Evolutionary conservation across 371 early-diverging fungal genomes (phyloP).

Genomic region (Mucor racemosus): DNA sequence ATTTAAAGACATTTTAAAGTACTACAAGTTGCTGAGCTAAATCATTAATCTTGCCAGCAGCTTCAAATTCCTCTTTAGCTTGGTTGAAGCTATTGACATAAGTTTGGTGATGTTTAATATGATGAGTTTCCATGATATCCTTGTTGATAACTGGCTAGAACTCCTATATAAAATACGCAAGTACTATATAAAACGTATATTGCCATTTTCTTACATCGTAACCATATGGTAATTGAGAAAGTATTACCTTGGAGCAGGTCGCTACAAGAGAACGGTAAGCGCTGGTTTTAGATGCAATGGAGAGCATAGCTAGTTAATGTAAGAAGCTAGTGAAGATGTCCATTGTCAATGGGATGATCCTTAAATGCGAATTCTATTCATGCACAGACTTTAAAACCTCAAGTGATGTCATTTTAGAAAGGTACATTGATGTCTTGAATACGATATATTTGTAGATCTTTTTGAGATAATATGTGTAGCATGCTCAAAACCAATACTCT

Average conservation of each 20-base stretch:
- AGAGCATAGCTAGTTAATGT: no score
- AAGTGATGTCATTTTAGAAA: no score
- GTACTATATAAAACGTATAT: no score
- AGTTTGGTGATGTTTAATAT: slow-evolving; percentile 94
- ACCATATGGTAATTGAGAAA: slow-evolving; percentile 77
- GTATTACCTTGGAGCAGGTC: slow-evolving; percentile 67
- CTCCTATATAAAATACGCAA: slow-evolving; percentile 50
- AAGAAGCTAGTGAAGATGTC: no score
- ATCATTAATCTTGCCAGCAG: slow-evolving; percentile 74
- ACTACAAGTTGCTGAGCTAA: slow-evolving; percentile 72
- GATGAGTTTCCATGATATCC: slow-evolving; percentile 97
- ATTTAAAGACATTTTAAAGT: slow-evolving; percentile 83
- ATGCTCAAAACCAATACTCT: background rate
- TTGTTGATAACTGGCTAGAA: slow-evolving; percentile 92
- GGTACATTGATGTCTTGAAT: no score
- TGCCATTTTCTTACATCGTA: slow-evolving; percentile 54
- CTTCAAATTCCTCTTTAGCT: slow-evolving; percentile 76
- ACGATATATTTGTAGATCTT: no score
- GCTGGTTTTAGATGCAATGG: slow-evolving; percentile 28
- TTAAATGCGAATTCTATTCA: no score
- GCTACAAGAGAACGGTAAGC: slow-evolving; percentile 50
- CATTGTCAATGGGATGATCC: no score
- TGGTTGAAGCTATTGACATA: slow-evolving; percentile 67
- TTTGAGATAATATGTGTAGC: no score
- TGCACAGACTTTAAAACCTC: no score